Conservation (phyloP, 2,329 filamentous ascomycete species). For the Pseudomassariella vexata region DNA sequence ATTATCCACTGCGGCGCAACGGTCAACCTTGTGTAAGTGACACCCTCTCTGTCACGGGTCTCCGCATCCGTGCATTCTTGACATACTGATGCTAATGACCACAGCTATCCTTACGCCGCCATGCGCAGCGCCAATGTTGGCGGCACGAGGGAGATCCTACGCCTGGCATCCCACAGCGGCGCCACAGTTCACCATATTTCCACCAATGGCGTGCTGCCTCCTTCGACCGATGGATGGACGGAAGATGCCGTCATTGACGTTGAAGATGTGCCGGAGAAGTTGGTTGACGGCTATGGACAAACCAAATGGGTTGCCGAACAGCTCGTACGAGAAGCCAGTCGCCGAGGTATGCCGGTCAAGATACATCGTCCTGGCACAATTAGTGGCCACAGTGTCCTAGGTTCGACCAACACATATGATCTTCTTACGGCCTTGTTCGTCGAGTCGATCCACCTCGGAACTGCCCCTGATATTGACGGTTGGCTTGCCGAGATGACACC, state of each 20-base stretch:
- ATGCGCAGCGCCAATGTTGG: constrained; percentile 69
- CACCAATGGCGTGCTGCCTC: constrained; percentile 73
- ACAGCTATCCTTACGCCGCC: constrained; percentile 74
- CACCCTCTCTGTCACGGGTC: too few relatives aligned
- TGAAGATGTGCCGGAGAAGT: constrained; percentile 61
- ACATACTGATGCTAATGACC: too few relatives aligned
- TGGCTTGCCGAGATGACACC: constrained; percentile 83
- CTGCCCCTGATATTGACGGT: constrained; percentile 62
- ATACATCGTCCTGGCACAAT: constrained; percentile 73
- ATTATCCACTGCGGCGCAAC: constrained; percentile 74
- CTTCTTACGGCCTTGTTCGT: constrained; percentile 70
- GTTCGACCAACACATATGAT: constrained; percentile 74
- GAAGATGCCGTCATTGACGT: constrained; percentile 64
- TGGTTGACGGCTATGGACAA: constrained; percentile 70
- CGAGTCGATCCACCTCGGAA: constrained; percentile 69
- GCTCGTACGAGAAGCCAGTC: constrained; percentile 63
- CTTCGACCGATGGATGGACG: constrained; percentile 63
- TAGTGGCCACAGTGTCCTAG: constrained; percentile 68
- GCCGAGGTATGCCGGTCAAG: constrained; percentile 63
- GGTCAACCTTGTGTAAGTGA: constrained; percentile 77
- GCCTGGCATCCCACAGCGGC: constrained; percentile 60
- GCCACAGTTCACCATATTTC: constrained; percentile 75
- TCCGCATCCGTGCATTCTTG: too few relatives aligned
- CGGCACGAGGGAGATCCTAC: constrained; percentile 72
- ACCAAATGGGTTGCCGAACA: constrained; percentile 79